Evolutionary conservation across 192 early-diverging fungal species (phyloP), one percentile per base, ranked within the genome.

Genomic region (Fimicolochytrium jonesii): DNA sequence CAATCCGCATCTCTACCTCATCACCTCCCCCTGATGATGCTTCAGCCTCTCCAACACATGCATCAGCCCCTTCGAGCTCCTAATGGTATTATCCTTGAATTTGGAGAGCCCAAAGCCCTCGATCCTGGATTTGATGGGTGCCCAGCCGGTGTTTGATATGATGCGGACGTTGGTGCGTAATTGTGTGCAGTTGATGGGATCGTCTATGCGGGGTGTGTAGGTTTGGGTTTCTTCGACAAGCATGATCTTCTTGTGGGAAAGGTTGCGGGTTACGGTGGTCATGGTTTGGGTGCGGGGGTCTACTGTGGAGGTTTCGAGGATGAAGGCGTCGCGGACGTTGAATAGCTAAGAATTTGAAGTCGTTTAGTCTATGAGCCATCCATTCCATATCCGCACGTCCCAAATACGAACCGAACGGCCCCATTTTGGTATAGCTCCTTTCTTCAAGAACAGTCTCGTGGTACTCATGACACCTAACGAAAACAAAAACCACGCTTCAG

Each of bases 191-290:
- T 55, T 79, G n/a, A n/a, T n/a, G 60, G 50, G 46, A 75, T 63
- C 57, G 82, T 61, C 43, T 56, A 59, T 59, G 49, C 55, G 54
- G 26, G 18, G 67, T 36, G 30, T 60, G 56, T 43, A 57, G 20
- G 61, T 91, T 73, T 95, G 93, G 37, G 79, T 83, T 74, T 97
- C 96, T 69, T 96, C 92, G 30, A 99, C 86, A 64, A 92, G 82
- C 84, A 97, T 88, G 17, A 94, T 70, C 47, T 95, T 88, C 29
- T 84, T 92, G 72, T 99, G 96, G 53, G 88, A 92, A 39, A 99
- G 72, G 69, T 99, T 99, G 58, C 87, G 85, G 39, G 92, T 90
- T 1, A 79, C 75, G 17, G 91, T 92, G 17, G 82, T 79, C 86
- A 99, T 93, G 35, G 75, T 88, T 47, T 81, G 73, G n/a, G 73